Conservation (phyloP, 2,329 filamentous ascomycete species). For the Thelonectria olida region DNA sequence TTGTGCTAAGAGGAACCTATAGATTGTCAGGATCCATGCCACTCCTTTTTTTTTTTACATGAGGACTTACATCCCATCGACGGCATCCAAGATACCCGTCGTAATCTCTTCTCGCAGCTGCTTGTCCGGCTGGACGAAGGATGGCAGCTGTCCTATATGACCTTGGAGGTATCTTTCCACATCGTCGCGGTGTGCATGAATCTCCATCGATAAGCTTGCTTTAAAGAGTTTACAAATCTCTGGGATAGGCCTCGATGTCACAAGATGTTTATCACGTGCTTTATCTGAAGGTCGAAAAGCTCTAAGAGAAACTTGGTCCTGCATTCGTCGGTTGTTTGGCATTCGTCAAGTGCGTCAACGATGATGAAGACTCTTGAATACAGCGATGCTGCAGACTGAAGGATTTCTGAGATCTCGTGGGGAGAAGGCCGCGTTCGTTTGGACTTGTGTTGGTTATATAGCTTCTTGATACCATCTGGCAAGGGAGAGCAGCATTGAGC, state of each 20-base stretch:
- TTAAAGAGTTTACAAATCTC: not conserved
- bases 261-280: too few species aligned
- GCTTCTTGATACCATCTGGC: not conserved
- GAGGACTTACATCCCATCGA: conserved; percentile 1
- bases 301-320: not conserved
- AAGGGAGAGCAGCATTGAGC: not conserved
- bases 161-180: not conserved
- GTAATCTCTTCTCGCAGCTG: not conserved
- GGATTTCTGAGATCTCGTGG: not conserved
- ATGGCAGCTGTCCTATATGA: not conserved
- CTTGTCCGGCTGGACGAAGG: not conserved
- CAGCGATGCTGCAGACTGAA: not conserved
- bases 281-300: not conserved
- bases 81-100: not conserved
- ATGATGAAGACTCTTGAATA: not conserved
- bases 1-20: not conserved
- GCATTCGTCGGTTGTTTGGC: not conserved
- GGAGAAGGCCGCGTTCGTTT: not conserved
- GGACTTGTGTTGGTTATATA: not conserved
- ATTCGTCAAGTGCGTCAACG: not conserved
- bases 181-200: not conserved
- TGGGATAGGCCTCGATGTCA: not conserved
- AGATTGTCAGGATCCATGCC: not conserved
- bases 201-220: not conserved
- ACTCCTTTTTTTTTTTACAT: not conserved